A percentile compares a stretch with the other conserved stretches of the same genome.
Conservation (phyloP, 805 yeast genomes). For the Candida nitratophila region DNA sequence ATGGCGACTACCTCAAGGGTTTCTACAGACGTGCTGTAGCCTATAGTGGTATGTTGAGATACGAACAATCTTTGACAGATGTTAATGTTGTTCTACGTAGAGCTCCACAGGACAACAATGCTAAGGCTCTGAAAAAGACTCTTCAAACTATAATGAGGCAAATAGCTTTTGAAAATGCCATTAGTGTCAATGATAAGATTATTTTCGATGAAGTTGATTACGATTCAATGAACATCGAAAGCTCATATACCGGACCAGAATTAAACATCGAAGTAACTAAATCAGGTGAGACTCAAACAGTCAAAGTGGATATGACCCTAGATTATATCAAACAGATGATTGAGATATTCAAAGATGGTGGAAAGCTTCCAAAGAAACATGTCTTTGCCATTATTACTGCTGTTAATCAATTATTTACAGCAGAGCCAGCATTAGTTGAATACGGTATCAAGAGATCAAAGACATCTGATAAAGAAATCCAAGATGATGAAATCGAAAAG, state of each 20-base stretch:
- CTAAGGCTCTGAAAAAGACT: constrained; percentile 54
- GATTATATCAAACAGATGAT: constrained; percentile 62
- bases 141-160: constrained; percentile 61
- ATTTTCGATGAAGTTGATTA: constrained; percentile 41
- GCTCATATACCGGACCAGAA: constrained; percentile 51
- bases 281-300: constrained; percentile 17
- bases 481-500: constrained; percentile 29
- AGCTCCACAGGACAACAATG: constrained; percentile 64
- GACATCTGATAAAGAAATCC: constrained; percentile 31
- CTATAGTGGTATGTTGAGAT: constrained; percentile 64
- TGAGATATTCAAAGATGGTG: constrained; percentile 64
- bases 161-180: constrained; percentile 80
- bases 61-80: constrained; percentile 66
- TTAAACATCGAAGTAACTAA: constrained; percentile 32
- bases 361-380: constrained; percentile 69
- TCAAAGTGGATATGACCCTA: constrained; percentile 37
- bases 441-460: constrained; percentile 29
- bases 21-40: constrained; percentile 87
- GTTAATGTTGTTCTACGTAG: constrained; percentile 53
- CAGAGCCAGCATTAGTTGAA: constrained; percentile 75
- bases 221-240: constrained; percentile 42
- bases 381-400: constrained; percentile 75
- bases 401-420: constrained; percentile 53
- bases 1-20: constrained; percentile 65
- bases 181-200: constrained; percentile 58